Conservation (phyloP, 495 filamentous ascomycete genomes). For the Peziza echinospora region DNA sequence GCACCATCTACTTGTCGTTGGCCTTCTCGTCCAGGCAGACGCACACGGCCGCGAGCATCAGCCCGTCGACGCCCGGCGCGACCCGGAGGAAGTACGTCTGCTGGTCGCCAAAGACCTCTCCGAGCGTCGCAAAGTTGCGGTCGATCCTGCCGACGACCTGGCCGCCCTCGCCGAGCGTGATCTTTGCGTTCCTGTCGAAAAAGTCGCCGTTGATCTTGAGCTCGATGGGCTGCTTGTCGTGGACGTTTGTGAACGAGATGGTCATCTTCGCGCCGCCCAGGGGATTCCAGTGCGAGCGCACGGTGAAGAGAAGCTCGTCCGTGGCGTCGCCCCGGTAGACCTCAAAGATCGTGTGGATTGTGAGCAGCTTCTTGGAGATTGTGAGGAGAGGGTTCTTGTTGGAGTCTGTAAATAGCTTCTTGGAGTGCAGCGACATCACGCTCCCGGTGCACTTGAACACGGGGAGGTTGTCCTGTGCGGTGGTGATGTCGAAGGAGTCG, state of each 20-base stretch:
- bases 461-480: background rate
- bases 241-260: constrained; percentile 3
- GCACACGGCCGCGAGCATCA: too few species aligned
- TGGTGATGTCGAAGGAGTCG: constrained; percentile 8
- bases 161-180: constrained; percentile 1
- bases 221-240: constrained; percentile 2
- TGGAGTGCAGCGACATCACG: too few species aligned
- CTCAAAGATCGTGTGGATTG: too few species aligned
- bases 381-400: too few species aligned
- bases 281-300: constrained; percentile 1
- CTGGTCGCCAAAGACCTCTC: background rate
- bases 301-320: constrained; percentile 2
- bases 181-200: constrained; percentile 3
- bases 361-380: too few species aligned
- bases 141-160: constrained; percentile 1
- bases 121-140: background rate
- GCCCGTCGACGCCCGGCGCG: too few species aligned
- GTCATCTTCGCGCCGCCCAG: constrained; percentile 1
- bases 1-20: too few species aligned
- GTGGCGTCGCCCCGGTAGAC: constrained; percentile 2
- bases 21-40: too few species aligned
- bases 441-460: too few species aligned
- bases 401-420: too few species aligned
- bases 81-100: too few species aligned
- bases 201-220: constrained; percentile 1